Base-by-base conservation (phyloP, 768 basidiomycete species). In the Tylopilus sp. region DNA sequence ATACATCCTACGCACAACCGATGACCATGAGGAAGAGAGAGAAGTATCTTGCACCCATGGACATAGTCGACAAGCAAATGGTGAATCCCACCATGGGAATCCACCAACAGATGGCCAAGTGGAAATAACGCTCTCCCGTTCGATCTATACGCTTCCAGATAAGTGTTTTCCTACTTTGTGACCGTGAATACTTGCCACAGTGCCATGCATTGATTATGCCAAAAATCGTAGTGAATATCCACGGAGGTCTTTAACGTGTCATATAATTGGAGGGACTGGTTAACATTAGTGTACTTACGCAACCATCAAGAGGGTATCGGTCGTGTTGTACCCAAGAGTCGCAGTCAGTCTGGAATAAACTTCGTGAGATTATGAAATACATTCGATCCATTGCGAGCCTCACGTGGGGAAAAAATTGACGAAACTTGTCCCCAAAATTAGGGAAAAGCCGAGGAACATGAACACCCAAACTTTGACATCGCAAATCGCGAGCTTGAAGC, bases 111-210 rank as follows among this genome's bases (percentile, higher is more conserved):
- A 59, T 66, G 1, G 73, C 64, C 21, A 82, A 73, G 59, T 85
- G 85, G 71, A 83, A 82, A 68, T 77, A 85, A 10, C 83, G 77
- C 61, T 85, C 85, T 5, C 83, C 83, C 6, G 80, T 79, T 52
- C 70, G 72, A 55, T 84, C 84, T 78, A 36, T 21, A 12, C 18
- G 45, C 18, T 4, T 5, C 4, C 3, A 31, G 20, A 23, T 54
- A 4, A 53, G 22, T 9, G 18, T 6, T 15, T 26, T 6, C 7
- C 18, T 18, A 13, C 38, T 12, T 13, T 33, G 31, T 35, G 5
- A 20, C 5, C 20, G 17, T 4, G 28, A 8, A 21, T n/a, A 44
- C 47, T 44, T 42, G 69, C 76, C 77, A n/a, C 79, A 78, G 58
- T 83, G 71, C 77, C 79, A 78, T 1, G 81, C 82, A 57, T 75